phyloP scores from a whole-genome alignment of 2,329 filamentous ascomycete species.

The Dothiorella sarmentorum region DNA sequence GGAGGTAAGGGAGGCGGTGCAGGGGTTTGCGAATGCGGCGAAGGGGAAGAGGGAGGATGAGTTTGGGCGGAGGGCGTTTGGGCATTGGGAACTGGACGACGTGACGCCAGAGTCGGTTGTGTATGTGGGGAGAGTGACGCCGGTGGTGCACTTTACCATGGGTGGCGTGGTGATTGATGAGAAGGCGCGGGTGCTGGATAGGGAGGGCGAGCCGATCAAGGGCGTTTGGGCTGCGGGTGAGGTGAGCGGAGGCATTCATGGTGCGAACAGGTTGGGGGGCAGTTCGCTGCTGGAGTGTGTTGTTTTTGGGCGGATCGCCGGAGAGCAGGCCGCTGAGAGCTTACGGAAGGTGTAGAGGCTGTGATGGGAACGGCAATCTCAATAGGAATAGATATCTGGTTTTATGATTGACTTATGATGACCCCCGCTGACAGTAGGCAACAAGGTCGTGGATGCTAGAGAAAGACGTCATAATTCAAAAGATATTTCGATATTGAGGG shows the following conservation, averaged over 20 bases:
- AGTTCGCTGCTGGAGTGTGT: slow-evolving; percentile 62
- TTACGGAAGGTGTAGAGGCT: neutral
- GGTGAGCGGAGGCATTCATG: slow-evolving; percentile 62
- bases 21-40: slow-evolving; percentile 49
- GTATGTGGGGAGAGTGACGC: slow-evolving; percentile 59
- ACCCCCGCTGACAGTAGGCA: no score
- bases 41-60: slow-evolving; percentile 40
- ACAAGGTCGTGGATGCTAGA: no score
- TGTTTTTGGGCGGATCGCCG: slow-evolving; percentile 60
- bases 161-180: slow-evolving; percentile 59
- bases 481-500: no score
- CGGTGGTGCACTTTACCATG: slow-evolving; percentile 66
- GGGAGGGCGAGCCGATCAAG: slow-evolving; percentile 43
- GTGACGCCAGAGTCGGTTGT: slow-evolving; percentile 51
- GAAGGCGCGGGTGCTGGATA: slow-evolving; percentile 49
- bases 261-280: slow-evolving; percentile 60
- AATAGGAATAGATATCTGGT: no score
- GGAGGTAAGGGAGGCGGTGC: slow-evolving; percentile 42
- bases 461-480: no score
- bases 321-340: slow-evolving; percentile 27
- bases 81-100: slow-evolving; percentile 53
- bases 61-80: slow-evolving; percentile 52
- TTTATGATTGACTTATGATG: no score
- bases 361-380: neutral
- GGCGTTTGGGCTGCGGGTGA: slow-evolving; percentile 63